Conservation (phyloP, 495 filamentous ascomycete species). For the Evernia prunastri region DNA sequence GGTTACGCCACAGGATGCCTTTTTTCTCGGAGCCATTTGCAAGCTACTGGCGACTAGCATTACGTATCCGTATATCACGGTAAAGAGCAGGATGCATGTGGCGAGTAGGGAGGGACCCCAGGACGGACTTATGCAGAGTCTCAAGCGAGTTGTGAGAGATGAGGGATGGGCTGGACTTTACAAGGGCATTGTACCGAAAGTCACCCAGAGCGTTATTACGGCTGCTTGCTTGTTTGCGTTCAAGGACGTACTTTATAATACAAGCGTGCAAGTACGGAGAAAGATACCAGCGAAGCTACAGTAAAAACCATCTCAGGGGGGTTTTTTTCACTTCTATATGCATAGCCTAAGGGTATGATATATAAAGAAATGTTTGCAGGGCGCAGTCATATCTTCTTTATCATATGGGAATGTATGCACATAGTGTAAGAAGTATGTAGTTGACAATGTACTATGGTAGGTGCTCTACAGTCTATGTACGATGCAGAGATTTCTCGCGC, state of each 20-base stretch:
- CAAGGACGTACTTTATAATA: slow-evolving; percentile 78
- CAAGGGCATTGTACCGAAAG: slow-evolving; percentile 91
- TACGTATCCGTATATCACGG: slow-evolving; percentile 97
- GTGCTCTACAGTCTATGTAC: no score
- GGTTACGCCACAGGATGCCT: slow-evolving; percentile 78
- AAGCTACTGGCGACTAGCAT: slow-evolving; percentile 90
- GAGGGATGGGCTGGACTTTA: slow-evolving; percentile 89
- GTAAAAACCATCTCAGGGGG: no score
- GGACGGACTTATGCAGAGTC: slow-evolving; percentile 64
- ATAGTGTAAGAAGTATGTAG: no score
- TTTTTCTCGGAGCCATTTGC: slow-evolving; percentile 84
- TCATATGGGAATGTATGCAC: no score
- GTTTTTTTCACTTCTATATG: no score
- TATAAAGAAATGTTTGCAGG: no score
- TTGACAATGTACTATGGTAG: no score
- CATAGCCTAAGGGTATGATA: no score
- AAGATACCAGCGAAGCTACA: slow-evolving; percentile 36
- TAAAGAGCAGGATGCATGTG: slow-evolving; percentile 96
- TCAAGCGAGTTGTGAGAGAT: slow-evolving; percentile 72
- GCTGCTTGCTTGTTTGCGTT: slow-evolving; percentile 97
- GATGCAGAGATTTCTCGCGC: no score
- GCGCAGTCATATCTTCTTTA: no score
- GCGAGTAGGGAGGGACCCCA: slow-evolving; percentile 59
- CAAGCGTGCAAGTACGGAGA: slow-evolving; percentile 50
- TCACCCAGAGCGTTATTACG: slow-evolving; percentile 92